phyloP scores from a whole-genome alignment of 1,139 yeast species.

The Magnusiomyces magnusii region DNA sequence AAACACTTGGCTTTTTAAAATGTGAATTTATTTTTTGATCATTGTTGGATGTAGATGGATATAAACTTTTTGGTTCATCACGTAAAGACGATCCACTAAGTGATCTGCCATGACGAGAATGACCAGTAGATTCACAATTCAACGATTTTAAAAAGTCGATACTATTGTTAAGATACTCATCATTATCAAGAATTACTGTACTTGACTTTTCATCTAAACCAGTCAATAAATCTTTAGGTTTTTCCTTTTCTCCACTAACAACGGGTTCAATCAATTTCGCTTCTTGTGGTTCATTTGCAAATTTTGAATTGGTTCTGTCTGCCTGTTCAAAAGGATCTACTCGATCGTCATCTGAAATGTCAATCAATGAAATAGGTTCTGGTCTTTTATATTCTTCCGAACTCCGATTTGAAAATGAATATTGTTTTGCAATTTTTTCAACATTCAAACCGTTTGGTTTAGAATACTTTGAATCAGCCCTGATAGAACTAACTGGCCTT shows the following conservation, averaged over 20 bases:
- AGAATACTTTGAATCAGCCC: no score
- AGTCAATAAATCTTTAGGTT: constrained; percentile 32
- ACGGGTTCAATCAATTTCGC: constrained; percentile 13
- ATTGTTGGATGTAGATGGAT: neutral
- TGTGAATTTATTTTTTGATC: neutral
- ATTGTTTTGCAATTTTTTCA: neutral
- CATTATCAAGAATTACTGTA: constrained; percentile 29
- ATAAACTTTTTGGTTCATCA: neutral
- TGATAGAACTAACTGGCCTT: constrained; percentile 1
- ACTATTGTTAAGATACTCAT: constrained; percentile 39
- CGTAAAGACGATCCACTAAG: constrained; percentile 3
- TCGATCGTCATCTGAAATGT: neutral
- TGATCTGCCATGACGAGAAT: constrained; percentile 18
- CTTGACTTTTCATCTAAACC: constrained; percentile 32
- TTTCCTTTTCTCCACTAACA: constrained; percentile 24
- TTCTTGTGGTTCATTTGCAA: constrained; percentile 10
- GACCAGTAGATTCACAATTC: constrained; percentile 36
- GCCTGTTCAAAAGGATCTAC: neutral
- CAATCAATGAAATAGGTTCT: constrained; percentile 11
- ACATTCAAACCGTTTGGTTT: neutral
- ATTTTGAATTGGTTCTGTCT: constrained; percentile 4
- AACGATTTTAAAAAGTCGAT: constrained; percentile 54
- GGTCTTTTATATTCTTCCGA: constrained; percentile 8
- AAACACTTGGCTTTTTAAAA: constrained; percentile 5
- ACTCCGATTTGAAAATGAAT: neutral